Evolutionary conservation across 2,329 filamentous ascomycete genomes (phyloP), one percentile per base, ranked within the genome.

Genomic region (Hymenoscyphus repandus): DNA sequence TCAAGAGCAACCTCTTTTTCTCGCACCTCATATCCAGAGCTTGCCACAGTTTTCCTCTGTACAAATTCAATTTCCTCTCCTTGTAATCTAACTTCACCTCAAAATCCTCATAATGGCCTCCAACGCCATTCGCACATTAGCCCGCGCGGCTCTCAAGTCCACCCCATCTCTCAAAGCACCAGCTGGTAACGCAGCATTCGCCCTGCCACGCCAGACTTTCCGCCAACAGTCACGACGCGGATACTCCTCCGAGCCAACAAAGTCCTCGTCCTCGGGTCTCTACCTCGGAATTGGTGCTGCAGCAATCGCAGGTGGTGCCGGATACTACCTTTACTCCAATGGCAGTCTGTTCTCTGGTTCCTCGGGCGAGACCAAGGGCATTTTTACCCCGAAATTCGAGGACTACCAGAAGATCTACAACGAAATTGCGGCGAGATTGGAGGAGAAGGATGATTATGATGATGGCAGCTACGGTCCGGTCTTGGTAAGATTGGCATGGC

Each of bases 361-460:
- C 13, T 67, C 66, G 7, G 60, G 70, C 45, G 66, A 73, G 52
- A 72, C 71, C 60, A 72, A 75, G 58, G 65, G 68, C 63, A 68
- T 80, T 61, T 86, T 92, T 74, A 80, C 75, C 46, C 89, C 90
- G 54, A 86, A 80, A 65, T 82, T 86, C 72, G 84, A 86, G 63
- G 90, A 99, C 72, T 97, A 96, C 77, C 90, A 96, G 77, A 86
- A 88, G 72, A 89, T 97, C 48, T 97, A 97, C 76, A 81, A 96
- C 69, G 85, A 85, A 66, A 83, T 97, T 62, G 91, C 92, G 49
- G 72, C 76, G 66, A 78, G 78, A 54, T 76, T 97, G 49, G 85
- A 93, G 70, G 88, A 96, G 73, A 83, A 95, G 68, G 89, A 93
- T 62, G 86, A 96, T 60, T 97, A 97, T 69, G 92, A 97, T 66